Evolutionary conservation across 306 rosid species (phyloP), one percentile per base, ranked within the genome.

Genomic region (Notholithocarpus densiflorus): DNA sequence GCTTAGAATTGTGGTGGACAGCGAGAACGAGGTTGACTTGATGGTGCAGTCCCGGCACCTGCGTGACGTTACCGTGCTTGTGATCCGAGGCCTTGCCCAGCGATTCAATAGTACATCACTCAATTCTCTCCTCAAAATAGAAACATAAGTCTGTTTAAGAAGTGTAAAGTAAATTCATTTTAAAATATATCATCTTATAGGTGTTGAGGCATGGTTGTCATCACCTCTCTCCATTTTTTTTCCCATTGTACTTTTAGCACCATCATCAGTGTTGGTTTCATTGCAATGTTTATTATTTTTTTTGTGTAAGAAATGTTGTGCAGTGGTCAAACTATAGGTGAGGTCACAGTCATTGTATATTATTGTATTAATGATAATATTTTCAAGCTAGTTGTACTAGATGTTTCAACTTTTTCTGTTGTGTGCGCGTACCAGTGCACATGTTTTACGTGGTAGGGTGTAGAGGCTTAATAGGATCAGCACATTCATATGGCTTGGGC

Each of bases 11-110:
- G 97, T 95, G 4, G 96, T 95, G 51, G 98, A 95, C 86, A 75
- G 93, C 43, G 97, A 95, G 73, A 93, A 86, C 82, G 98, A 93
- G 86, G 98, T 88, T 40, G 96, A 95, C 79, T 80, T 95, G 86
- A 89, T 93, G 85, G 97, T 95, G 87, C 99, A 93, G 34, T 91
- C 99, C n/a, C 86, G 97, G 74, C 98, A 95, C 90, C 90, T 93
- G 61, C 89, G 99, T 15, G 99, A 95, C 84, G 92, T 95, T 53
- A 65, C 87, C 34, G 94, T 93, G 82, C 97, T 95, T 65, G 99
- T 95, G 77, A 90, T 95, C 78, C 87, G 98, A 76, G 99, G 99
- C 77, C 76, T 93, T 72, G 99, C 99, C 84, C 99, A 95, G 80
- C 84, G 97, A 82, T 95, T 93, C 79, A 95, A 95, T 53, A 95